Evolutionary conservation across 2,329 filamentous ascomycete genomes (phyloP), one percentile per base, ranked within the genome.

Genomic region (Aspergillus hortae): DNA sequence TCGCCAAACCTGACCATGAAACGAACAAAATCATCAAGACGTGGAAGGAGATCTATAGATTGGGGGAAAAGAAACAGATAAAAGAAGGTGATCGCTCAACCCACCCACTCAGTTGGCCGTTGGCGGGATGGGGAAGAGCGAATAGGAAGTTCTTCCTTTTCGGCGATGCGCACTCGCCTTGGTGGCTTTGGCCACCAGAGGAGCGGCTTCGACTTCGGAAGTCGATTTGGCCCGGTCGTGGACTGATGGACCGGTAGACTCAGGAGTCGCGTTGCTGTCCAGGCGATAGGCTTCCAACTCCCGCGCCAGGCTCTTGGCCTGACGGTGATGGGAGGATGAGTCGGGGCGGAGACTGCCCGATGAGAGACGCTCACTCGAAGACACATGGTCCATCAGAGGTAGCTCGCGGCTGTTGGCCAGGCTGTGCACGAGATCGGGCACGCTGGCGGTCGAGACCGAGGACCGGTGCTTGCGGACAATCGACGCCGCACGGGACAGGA

Each of bases 401-500:
- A 63, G 63, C 55, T 76, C 73, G 32, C 72, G 69, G 58, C 72
- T 74, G 57, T 61, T 72, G 43, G 62, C 67, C 9, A 72, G 62
- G 48, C 71, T 73, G 48, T 73, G 68, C 25, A 76, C 61, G 36
- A 77, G 61, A 41, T 78, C 76, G 1, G 75, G 75, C 14, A 77
- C 67, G 52, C 71, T 76, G 19, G 65, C 69, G 15, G 74, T 73
- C 2, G 76, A 78, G 25, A 74, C 66, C 2, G 74, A 76, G 3
- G 75, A 77, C 49, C 74, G 72, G 57, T 76, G 74, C 50, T 76
- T 77, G 44, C 74, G 73, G 36, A 69, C 71, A 50, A 75, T 70
- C 0, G 74, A 77, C n/a, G 73, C 72, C 7, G 74, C 73, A 38
- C 73, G 73, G 6, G 79, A 80, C 48, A 79, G 68, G 38, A 80